These are phyloP conservation scores for Geranium brycei DNA, from an alignment of 345 rosid genomes.

Conservation along the genomic window DNA sequence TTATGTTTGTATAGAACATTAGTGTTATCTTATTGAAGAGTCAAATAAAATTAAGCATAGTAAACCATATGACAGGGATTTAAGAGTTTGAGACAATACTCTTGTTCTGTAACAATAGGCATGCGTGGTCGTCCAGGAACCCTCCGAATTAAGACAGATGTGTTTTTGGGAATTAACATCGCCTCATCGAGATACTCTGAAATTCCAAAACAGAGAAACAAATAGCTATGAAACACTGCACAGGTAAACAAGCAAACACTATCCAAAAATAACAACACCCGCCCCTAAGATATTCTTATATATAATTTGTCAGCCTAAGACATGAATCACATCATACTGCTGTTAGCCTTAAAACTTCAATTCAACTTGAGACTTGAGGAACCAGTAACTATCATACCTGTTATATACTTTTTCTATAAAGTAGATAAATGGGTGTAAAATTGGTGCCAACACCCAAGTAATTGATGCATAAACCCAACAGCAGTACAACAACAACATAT, in stretches of 20 bases:
- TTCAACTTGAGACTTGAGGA: neutral
- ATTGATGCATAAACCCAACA: neutral
- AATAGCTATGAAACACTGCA: conserved; percentile 34
- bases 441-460: too few species aligned
- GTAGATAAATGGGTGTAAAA: neutral
- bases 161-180: conserved; percentile 89
- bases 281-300: neutral
- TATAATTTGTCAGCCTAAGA: neutral
- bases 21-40: neutral
- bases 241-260: conserved; percentile 2
- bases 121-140: conserved; percentile 97
- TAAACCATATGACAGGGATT: conserved; percentile 11
- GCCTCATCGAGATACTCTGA: conserved; percentile 98
- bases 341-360: neutral
- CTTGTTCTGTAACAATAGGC: conserved; percentile 77
- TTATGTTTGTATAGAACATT: neutral
- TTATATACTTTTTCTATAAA: too few species aligned
- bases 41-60: conserved; percentile 12
- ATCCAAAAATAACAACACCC: conserved; percentile 3
- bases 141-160: conserved; percentile 91
- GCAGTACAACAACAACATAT: neutral
- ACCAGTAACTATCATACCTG: too few species aligned
- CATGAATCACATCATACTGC: neutral
- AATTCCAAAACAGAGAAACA: conserved; percentile 44
- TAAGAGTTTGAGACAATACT: conserved; percentile 58